Evolutionary conservation across 805 yeast species (phyloP).

Genomic region (Cyberlindnera americana): DNA sequence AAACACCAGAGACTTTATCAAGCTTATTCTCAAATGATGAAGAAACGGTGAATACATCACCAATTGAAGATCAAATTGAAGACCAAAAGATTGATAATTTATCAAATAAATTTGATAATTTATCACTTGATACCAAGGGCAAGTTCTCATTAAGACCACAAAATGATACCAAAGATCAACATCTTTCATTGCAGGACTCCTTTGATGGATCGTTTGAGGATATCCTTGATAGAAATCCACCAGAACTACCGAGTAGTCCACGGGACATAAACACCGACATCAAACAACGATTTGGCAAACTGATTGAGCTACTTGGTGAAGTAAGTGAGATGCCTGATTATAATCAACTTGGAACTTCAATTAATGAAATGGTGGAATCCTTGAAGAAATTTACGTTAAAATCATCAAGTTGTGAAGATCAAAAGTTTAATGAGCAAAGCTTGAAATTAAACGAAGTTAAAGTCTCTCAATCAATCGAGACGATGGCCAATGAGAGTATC

Average conservation of each 20-base stretch:
- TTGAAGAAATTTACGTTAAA: conserved; percentile 4
- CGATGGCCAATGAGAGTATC: too few relatives aligned
- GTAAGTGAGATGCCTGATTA: conserved; percentile 1
- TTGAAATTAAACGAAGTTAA: too few relatives aligned
- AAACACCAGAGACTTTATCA: conserved; percentile 4
- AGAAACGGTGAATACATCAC: too few relatives aligned
- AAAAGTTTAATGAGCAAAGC: too few relatives aligned
- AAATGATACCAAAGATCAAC: background rate
- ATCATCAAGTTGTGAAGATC: too few relatives aligned
- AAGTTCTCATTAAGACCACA: conserved; percentile 12
- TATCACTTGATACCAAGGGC: conserved; percentile 7
- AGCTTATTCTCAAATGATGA: conserved; percentile 5
- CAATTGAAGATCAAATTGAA: background rate
- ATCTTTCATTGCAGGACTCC: conserved; percentile 5
- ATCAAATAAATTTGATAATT: conserved; percentile 10
- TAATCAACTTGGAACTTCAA: background rate
- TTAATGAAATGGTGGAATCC: conserved; percentile 1
- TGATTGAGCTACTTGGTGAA: conserved; percentile 1
- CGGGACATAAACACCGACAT: background rate
- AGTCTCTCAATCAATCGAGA: too few relatives aligned
- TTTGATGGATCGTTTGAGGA: conserved; percentile 25
- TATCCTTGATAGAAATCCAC: conserved; percentile 25
- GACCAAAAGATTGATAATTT: too few relatives aligned
- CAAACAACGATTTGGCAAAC: conserved; percentile 4
- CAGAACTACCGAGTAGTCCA: conserved; percentile 12